Conservation (phyloP, 2,329 filamentous ascomycete species). For the Ramichloridium luteum region DNA sequence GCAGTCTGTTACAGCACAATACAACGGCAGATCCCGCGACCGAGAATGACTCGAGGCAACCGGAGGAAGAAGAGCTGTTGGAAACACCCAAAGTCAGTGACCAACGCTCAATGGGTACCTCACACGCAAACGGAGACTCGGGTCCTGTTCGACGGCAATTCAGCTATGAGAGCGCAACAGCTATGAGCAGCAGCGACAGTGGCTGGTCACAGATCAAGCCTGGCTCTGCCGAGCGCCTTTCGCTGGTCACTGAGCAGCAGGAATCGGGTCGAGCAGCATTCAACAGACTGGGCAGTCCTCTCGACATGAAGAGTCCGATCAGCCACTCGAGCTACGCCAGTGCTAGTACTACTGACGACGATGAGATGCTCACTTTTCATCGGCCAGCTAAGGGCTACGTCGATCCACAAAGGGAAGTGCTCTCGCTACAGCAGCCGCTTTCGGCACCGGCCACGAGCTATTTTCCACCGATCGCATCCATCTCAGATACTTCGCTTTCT, state of each 20-base stretch:
- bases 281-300: slow-evolving; percentile 17
- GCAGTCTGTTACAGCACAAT: slow-evolving; percentile 25
- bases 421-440: slow-evolving; percentile 11
- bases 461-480: slow-evolving; percentile 15
- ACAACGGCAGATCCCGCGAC: too few relatives aligned
- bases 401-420: slow-evolving; percentile 5
- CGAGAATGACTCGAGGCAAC: too few relatives aligned
- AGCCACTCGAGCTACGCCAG: slow-evolving; percentile 44
- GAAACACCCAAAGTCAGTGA: too few relatives aligned
- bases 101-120: too few relatives aligned
- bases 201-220: slow-evolving; percentile 24
- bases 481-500: slow-evolving; percentile 9
- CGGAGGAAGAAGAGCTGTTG: too few relatives aligned
- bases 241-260: slow-evolving; percentile 19
- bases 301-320: slow-evolving; percentile 29
- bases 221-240: slow-evolving; percentile 17
- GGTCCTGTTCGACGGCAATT: slow-evolving; percentile 16
- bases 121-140: too few relatives aligned
- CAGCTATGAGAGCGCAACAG: slow-evolving; percentile 27
- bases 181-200: slow-evolving; percentile 17
- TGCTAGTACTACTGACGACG: slow-evolving; percentile 69
- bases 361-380: slow-evolving; percentile 57
- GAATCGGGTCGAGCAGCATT: slow-evolving; percentile 7
- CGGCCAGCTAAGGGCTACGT: slow-evolving; percentile 20
- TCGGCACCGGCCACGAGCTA: slow-evolving; percentile 17